phyloP scores from a whole-genome alignment of 495 filamentous ascomycete species.

The Pseudomonodictys pantanalensis region DNA sequence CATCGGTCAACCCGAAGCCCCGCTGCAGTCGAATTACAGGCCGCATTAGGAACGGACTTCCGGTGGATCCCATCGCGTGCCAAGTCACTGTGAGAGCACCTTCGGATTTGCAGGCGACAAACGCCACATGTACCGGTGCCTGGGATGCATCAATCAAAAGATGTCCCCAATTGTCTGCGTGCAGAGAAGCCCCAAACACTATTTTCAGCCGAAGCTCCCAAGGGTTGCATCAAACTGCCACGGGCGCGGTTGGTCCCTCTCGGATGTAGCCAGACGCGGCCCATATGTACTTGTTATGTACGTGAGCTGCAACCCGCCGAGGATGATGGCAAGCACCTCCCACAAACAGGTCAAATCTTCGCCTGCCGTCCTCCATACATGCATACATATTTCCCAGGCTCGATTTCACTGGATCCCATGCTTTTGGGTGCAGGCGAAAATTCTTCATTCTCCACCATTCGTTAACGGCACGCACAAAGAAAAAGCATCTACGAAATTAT shows the following conservation, averaged over 20 bases:
- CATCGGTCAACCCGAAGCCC: conserved; percentile 9
- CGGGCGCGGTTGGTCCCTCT: no score
- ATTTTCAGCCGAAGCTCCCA: no score
- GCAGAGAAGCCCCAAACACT: no score
- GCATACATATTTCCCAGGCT: neutral
- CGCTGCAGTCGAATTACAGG: conserved; percentile 4
- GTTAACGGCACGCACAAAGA: neutral
- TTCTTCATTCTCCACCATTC: neutral
- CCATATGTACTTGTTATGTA: neutral
- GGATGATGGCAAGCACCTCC: neutral
- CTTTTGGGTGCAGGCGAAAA: neutral
- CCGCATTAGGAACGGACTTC: neutral
- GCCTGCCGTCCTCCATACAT: neutral
- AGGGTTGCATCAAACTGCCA: no score
- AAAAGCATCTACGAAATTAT: neutral
- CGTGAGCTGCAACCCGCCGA: neutral
- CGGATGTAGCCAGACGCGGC: no score
- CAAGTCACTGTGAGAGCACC: no score
- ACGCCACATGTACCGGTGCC: no score
- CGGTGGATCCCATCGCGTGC: conserved; percentile 11
- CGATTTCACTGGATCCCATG: neutral
- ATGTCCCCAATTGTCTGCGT: no score
- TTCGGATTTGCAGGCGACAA: no score
- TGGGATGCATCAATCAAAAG: no score
- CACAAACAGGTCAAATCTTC: neutral